These are phyloP conservation scores for Peniophora sp. DNA, from an alignment of 1,284 basidiomycete species.

Conservation along the genomic window DNA sequence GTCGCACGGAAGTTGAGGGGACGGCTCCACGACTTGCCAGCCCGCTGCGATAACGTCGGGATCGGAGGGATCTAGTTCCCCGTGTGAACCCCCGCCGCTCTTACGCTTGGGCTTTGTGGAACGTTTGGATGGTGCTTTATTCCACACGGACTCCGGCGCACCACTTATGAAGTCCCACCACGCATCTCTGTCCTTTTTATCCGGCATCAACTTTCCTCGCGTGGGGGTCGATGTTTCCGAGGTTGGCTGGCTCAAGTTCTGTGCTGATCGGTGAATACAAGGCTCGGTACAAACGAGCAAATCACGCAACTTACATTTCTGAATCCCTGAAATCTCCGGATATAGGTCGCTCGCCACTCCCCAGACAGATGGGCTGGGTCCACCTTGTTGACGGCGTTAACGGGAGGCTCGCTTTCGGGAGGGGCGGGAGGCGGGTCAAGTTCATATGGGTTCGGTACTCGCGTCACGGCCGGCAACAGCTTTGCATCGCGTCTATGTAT, in stretches of 20 bases:
- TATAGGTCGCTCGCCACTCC: constrained; percentile 54
- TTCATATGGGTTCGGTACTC: constrained; percentile 62
- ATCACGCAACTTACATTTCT: constrained; percentile 32
- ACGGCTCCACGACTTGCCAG: not conserved
- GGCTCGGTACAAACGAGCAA: constrained; percentile 4
- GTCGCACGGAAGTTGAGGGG: not conserved
- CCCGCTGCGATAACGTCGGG: not conserved
- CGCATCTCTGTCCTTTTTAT: constrained; percentile 57
- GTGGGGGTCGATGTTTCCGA: constrained; percentile 33
- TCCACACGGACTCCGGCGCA: constrained; percentile 59
- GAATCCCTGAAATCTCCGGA: constrained; percentile 54
- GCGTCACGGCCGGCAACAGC: constrained; percentile 49
- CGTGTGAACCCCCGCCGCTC: constrained; percentile 1
- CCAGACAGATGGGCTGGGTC: constrained; percentile 41
- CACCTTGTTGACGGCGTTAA: constrained; percentile 4
- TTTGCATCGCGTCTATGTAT: constrained; percentile 57
- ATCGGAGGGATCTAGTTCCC: not conserved
- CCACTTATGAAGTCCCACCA: constrained; percentile 78
- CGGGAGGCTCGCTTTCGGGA: constrained; percentile 10
- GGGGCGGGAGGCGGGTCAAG: constrained; percentile 13
- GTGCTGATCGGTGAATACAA: constrained; percentile 9
- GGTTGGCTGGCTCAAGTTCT: constrained; percentile 63
- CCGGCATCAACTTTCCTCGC: constrained; percentile 42
- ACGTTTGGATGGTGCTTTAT: constrained; percentile 37
- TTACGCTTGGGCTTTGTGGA: constrained; percentile 12